Percentiles rank a stretch among this genome's conserved stretches.
phyloP scores from a whole-genome alignment of 306 rosid species.

The Hippophae tibetana region DNA sequence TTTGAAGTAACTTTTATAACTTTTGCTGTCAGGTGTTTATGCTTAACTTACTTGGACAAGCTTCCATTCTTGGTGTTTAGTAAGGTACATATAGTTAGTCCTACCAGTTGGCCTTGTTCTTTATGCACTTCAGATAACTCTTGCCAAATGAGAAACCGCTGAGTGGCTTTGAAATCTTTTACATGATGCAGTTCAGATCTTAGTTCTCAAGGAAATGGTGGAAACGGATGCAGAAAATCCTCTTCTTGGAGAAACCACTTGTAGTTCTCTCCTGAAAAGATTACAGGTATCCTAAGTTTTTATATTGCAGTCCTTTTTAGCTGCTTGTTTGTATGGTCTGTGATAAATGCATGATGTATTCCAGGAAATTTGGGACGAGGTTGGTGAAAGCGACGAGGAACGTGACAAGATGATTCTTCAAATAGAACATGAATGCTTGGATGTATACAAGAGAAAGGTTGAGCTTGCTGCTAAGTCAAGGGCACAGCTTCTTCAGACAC shows the following conservation, averaged over 20 bases:
- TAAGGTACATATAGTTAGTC: constrained; percentile 13
- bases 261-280: constrained; percentile 83
- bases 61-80: constrained; percentile 1
- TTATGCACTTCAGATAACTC: constrained; percentile 10
- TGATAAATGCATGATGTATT: constrained; percentile 4
- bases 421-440: constrained; percentile 91
- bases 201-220: constrained; percentile 46
- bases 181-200: constrained; percentile 38
- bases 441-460: constrained; percentile 93
- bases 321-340: neutral
- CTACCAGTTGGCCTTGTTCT: neutral
- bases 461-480: constrained; percentile 92
- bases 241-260: constrained; percentile 56
- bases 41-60: constrained; percentile 13
- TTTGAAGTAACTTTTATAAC: neutral
- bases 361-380: constrained; percentile 99
- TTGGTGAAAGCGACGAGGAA: constrained; percentile 89
- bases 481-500: constrained; percentile 81
- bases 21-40: constrained; percentile 8
- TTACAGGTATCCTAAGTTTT: constrained; percentile 52
- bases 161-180: constrained; percentile 8
- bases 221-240: constrained; percentile 64
- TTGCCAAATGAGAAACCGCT: neutral
- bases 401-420: constrained; percentile 98
- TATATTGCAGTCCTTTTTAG: neutral